Evolutionary conservation across 306 rosid species (phyloP), one percentile per base, ranked within the genome.

Genomic region (Geum urbanum): DNA sequence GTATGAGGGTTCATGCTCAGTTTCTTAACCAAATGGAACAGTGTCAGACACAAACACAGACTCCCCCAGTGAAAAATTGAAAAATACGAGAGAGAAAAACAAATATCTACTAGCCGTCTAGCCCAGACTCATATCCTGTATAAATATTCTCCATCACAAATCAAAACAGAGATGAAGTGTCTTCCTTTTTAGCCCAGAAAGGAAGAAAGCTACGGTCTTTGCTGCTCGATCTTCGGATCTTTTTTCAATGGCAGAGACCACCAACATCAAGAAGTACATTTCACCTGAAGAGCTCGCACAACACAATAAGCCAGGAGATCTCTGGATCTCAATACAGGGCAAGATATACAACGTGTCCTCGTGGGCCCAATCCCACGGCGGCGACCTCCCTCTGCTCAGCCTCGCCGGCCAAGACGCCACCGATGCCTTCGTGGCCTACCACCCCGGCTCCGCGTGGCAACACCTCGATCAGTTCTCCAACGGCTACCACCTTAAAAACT

Each of bases 371-470:
- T 51, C 64, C 8, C 96, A 90, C 12, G 96, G 95, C 27, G 96
- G 96, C 1, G 94, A 87, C 8, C 55, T 72, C 12, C 85, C 83
- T 0, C 5, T 90, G 9, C 51, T 82, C 72, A 90, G 50, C 41
- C 85, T 90, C 20, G 89, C 95, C 10, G 96, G 95, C 27, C 88
- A 88, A 14, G 95, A 90, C 57, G 94, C 81, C 9, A 90, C 95
- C 0, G 95, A 90, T 55, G 95, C 91, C 22, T 90, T 90, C 71
- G 71, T 87, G 0, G 96, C 96, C 0, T 87, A 84, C 74, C 96
- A 90, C 67, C 92, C 96, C 1, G 88, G 87, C 13, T 63, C 85
- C 0, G 91, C 86, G 0, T 86, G 91, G 91, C 52, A 86, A 35
- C 70, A 86, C 41, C 89, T 87, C 12, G 94, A 79, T 47, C 78